Conservation (phyloP, 495 filamentous ascomycete species). For the Lentithecium fluviatile region DNA sequence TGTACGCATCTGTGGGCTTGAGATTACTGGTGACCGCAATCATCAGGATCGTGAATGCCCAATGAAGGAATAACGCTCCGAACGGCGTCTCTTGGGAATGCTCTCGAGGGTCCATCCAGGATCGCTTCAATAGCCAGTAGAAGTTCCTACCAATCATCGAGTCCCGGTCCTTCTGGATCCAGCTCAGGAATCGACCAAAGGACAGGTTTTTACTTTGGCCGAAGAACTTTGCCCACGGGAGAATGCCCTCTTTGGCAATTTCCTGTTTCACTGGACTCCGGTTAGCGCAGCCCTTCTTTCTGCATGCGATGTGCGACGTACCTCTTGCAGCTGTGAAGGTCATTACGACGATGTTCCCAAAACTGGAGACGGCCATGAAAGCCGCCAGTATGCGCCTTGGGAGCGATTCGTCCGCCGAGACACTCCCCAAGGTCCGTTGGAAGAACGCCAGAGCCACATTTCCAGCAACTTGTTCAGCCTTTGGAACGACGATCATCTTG, state of each 20-base stretch:
- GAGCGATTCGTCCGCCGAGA: slow-evolving; percentile 19
- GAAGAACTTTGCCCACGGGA: slow-evolving; percentile 52
- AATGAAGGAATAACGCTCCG: slow-evolving; percentile 27
- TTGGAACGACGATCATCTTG: background rate
- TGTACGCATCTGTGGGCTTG: slow-evolving; percentile 17
- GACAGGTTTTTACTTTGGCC: slow-evolving; percentile 18
- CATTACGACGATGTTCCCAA: slow-evolving; percentile 53
- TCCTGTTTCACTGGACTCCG: slow-evolving; percentile 48
- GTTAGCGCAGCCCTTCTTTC: too few species aligned
- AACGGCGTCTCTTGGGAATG: slow-evolving; percentile 18
- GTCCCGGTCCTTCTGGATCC: background rate
- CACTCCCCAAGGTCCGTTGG: slow-evolving; percentile 25
- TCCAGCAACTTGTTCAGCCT: background rate
- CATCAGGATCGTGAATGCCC: slow-evolving; percentile 8
- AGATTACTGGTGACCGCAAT: slow-evolving; percentile 5
- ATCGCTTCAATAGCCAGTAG: too few species aligned
- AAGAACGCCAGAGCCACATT: slow-evolving; percentile 34
- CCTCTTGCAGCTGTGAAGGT: slow-evolving; percentile 52
- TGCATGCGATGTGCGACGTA: too few species aligned
- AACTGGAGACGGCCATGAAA: slow-evolving; percentile 48
- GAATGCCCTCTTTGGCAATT: slow-evolving; percentile 54
- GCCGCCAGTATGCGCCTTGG: slow-evolving; percentile 37
- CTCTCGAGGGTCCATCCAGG: background rate
- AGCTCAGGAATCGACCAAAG: slow-evolving; percentile 4
- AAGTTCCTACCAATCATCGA: background rate